Evolutionary conservation across 805 yeast genomes (phyloP), one percentile per base, ranked within the genome.

Genomic region (Candida loeiensis): DNA sequence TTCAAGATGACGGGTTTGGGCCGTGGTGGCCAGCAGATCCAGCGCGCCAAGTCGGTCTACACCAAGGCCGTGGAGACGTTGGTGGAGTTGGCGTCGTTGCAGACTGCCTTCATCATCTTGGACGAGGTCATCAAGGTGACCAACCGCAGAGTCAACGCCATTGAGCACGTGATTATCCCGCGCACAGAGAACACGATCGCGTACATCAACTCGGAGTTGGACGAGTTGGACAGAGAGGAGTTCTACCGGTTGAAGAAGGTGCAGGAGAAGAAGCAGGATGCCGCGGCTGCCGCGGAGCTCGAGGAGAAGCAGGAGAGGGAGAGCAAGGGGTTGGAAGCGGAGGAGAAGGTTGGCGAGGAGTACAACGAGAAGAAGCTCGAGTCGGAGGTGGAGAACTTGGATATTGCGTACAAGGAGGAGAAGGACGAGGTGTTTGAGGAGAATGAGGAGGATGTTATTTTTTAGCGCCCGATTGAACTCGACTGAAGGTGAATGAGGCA

Each of bases 41-140:
- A 86, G 64, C 84, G 83, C 63, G 97, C 98, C 42, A 89, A 90
- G 64, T 77, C 78, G 49, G 95, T 93, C 17, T 93, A 93, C 64
- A 82, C 96, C 26, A 86, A 82, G 56, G 96, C 96, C 11, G 97
- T 93, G n/a, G 98, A 93, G 65, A 89, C 97, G 0, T 74, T 91
- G 47, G 97, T 91, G 22, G 97, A 89, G 59, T 74, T 91, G 51
- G 99, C 99, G 0, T 88, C 97, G 9, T 71, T 93, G 56, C 99
- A 91, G 63, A 91, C 98, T 4, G 98, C 98, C 2, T 91, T 91
- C 61, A 88, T 93, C 41, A 91, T 91, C 50, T 76, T 91, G 55
- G 99, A 93, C 66, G 99, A 91, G 64, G 99, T 91, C 44, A 93
- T 91, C 63, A 93, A 93, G 64, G 96, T 93, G 45, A 91, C 99